Percentiles rank a stretch among this genome's conserved stretches.
Evolutionary conservation across 202 grass and related monocot species (phyloP).

Genomic region (Panicum hallii): DNA sequence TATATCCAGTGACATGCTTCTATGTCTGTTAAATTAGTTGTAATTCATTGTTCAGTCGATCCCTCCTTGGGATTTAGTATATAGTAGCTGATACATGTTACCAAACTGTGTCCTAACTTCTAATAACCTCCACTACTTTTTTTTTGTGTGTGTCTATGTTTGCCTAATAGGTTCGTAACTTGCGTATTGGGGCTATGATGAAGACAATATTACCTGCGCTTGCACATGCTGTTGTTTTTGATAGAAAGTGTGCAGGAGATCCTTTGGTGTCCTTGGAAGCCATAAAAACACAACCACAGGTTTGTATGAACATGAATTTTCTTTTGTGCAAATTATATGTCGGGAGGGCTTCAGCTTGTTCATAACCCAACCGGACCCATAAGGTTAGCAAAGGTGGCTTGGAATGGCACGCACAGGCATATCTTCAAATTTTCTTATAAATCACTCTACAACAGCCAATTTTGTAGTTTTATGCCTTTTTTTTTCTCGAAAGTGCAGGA

Average conservation of each 20-base stretch:
- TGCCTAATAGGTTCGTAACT: conserved; percentile 70
- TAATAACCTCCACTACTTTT: not conserved
- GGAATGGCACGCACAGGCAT: not conserved
- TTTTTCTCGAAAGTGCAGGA: no score
- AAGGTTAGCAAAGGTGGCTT: conserved; percentile 3
- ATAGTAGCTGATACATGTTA: conserved; percentile 16
- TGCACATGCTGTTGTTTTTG: conserved; percentile 87
- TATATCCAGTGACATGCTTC: conserved; percentile 21
- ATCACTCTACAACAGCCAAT: not conserved
- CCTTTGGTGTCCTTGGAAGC: conserved; percentile 51
- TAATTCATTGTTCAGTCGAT: not conserved
- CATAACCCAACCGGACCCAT: conserved; percentile 11
- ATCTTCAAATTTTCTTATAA: conserved; percentile 1
- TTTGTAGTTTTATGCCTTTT: not conserved
- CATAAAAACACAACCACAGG: conserved; percentile 83
- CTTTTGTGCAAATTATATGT: conserved; percentile 39
- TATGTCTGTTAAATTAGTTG: conserved; percentile 29
- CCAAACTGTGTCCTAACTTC: not conserved
- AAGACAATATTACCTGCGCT: conserved; percentile 88
- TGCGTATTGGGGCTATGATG: conserved; percentile 98
- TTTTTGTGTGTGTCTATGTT: conserved; percentile 9
- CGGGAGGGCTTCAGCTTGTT: conserved; percentile 29
- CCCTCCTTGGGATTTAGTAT: conserved; percentile 34
- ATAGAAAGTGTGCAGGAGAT: conserved; percentile 47
- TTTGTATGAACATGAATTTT: conserved; percentile 48